Base-by-base conservation (phyloP, 208 protist species). In the Phytomonas francai region DNA sequence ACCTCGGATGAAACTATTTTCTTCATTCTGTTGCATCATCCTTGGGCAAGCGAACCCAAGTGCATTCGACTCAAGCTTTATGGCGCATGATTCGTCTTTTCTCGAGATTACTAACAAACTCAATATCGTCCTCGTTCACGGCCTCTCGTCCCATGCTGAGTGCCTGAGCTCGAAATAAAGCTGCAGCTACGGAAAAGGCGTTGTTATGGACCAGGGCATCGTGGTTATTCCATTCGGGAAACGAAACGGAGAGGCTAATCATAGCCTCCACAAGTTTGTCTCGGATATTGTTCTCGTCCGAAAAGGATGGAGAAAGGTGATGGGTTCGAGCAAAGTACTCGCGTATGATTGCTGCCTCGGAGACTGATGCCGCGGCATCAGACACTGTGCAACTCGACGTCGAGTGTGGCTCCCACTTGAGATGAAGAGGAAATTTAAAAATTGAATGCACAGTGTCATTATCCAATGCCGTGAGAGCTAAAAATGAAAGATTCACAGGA, bases 171-270 rank as follows among this genome's bases (percentile, higher is more conserved):
- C 87, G 83, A 51, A 91, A 86, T 19, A 92, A 75, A 3, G 87
- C 70, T n/a, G 81, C 80, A 0, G 78, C 79, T 31, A 70, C 80
- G 0, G 87, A 89, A 49, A 93, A 91, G 54, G 81, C 86, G 64
- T 91, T 95, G 76, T 95, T 95, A 72, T 95, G 89, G 33, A 95
- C 70, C 9, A 95, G 77, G 6, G 84, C 63, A 66, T 95, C 86
- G 39, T 78, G 77, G 39, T 95, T 95, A 63, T 89, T 87, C 85
- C 89, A 92, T 4, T 65, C 30, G 3, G 74, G 73, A 3, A 83
- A 63, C 27, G 78, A 70, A 11, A 27, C 56, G 0, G 75, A 42
- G 64, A 88, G 78, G 33, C 31, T 57, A 30, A 88, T 57, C 57
- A 93, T 68, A 25, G 72, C 74, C 0, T 78, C 73, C 33, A 66